A percentile compares a stretch with the other conserved stretches of the same genome.
Evolutionary conservation across 192 early-diverging fungal species (phyloP).

Genomic region (Phycomyces nitens): DNA sequence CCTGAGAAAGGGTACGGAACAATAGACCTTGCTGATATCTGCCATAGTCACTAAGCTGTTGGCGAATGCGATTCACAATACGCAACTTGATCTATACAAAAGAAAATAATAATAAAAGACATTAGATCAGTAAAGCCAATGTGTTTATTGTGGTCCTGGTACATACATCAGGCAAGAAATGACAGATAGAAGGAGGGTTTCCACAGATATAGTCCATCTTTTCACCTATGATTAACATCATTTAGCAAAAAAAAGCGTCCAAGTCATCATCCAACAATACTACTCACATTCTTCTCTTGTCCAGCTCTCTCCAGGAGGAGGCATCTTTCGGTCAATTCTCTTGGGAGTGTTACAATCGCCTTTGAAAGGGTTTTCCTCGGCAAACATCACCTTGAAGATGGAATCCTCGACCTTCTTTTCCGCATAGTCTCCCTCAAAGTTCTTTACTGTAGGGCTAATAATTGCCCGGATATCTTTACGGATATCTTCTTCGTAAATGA

Average conservation of each 20-base stretch:
- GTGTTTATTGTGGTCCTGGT: neutral
- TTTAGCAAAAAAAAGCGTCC: no score
- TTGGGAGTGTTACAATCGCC: conserved; percentile 54
- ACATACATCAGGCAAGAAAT: conserved; percentile 38
- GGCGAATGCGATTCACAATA: conserved; percentile 24
- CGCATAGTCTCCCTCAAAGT: conserved; percentile 17
- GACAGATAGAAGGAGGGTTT: conserved; percentile 57
- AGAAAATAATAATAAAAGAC: neutral
- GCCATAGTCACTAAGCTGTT: conserved; percentile 22
- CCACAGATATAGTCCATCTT: conserved; percentile 58
- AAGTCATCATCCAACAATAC: no score
- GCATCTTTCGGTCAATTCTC: conserved; percentile 39
- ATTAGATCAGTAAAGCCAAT: no score
- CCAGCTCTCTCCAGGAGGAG: conserved; percentile 46
- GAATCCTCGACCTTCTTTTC: conserved; percentile 30
- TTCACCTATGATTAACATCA: conserved; percentile 25
- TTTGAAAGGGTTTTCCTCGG: conserved; percentile 46
- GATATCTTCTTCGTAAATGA: conserved; percentile 15
- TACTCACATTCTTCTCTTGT: conserved; percentile 46
- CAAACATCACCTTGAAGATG: conserved; percentile 46
- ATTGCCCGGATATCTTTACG: conserved; percentile 15
- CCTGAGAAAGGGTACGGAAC: conserved; percentile 11
- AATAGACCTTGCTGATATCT: conserved; percentile 22
- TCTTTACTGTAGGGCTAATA: neutral
- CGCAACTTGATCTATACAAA: conserved; percentile 16